Evolutionary conservation across 371 early-diverging fungal species (phyloP).

Genomic region (Syncephalis plumigaleata): DNA sequence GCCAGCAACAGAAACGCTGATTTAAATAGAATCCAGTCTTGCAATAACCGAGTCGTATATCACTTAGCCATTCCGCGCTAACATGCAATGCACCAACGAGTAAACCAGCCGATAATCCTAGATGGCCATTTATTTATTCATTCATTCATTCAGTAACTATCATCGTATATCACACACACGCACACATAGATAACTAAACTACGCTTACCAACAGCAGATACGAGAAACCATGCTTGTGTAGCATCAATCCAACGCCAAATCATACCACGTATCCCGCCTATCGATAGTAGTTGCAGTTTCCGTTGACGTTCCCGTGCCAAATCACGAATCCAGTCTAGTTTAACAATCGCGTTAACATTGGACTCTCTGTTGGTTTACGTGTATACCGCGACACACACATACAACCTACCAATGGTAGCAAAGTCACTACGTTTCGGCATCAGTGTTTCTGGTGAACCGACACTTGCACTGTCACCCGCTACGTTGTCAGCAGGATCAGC

Average conservation of each 20-base stretch:
- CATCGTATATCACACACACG: no score
- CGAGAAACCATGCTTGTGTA: not conserved
- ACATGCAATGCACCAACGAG: slow-evolving; percentile 75
- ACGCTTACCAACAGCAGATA: not conserved
- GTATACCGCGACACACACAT: not conserved
- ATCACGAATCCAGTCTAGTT: slow-evolving; percentile 1
- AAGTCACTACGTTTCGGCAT: not conserved
- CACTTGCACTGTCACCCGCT: no score
- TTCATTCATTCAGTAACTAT: no score
- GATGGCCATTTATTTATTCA: no score
- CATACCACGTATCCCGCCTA: not conserved
- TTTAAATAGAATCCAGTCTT: slow-evolving; percentile 64
- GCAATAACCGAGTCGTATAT: slow-evolving; percentile 75
- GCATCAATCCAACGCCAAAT: not conserved
- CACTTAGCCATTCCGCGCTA: slow-evolving; percentile 57
- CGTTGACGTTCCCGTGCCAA: not conserved
- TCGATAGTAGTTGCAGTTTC: not conserved
- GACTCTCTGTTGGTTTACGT: not conserved
- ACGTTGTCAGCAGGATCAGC: no score
- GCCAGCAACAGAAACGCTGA: slow-evolving; percentile 86
- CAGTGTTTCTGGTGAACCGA: no score
- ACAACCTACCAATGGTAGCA: not conserved
- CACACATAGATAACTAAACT: not conserved
- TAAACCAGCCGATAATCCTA: slow-evolving; percentile 46
- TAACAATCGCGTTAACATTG: not conserved